Evolutionary conservation across 129 eudicot genomes (phyloP).

Genomic region (carrot (Daucus carota)): DH1_v3.0 NC_030388.2:12662501-12663000

Average conservation of each 20-base stretch:
- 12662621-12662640: not conserved
- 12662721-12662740: conserved; percentile 96
- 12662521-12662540: conserved; percentile 64
- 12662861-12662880: conserved; percentile 62
- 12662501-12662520: conserved; percentile 88
- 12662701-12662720: conserved; percentile 98
- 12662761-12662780: conserved; percentile 7
- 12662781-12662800: not conserved
- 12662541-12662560: conserved; percentile 95
- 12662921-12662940: conserved; percentile 96
- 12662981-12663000: not conserved
- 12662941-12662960: conserved; percentile 64
- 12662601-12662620: not conserved
- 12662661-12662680: conserved; percentile 54
- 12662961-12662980: not conserved
- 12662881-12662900: conserved; percentile 86
- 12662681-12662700: conserved; percentile 96
- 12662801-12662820: not conserved
- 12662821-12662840: not conserved
- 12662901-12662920: conserved; percentile 97
- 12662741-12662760: conserved; percentile 39
- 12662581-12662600: conserved; percentile 64
- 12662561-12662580: conserved; percentile 81
- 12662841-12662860: not conserved
- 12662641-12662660: not conserved